These are phyloP conservation scores for Apiospora hydei DNA, from an alignment of 2,329 filamentous ascomycete genomes.

Conservation along the genomic window DNA sequence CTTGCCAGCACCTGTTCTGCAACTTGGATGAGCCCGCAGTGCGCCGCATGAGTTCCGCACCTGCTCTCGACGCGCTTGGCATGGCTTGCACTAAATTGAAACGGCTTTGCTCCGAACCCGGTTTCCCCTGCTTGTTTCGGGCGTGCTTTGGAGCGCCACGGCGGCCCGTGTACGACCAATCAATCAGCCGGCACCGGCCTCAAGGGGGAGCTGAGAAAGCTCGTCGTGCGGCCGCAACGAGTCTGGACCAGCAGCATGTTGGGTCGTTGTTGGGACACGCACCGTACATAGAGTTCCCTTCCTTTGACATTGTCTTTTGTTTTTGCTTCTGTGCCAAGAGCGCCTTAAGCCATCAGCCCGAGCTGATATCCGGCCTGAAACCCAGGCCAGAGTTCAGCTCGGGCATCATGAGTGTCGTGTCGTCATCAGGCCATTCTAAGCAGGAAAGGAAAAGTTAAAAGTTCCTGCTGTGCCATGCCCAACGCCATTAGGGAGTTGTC, in stretches of 20 bases:
- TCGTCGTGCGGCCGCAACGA: background rate
- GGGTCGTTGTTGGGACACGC: background rate
- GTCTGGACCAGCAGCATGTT: background rate
- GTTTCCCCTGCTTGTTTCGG: background rate
- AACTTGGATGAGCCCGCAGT: background rate
- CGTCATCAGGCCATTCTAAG: background rate
- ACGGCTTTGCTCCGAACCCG: background rate
- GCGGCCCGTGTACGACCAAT: background rate
- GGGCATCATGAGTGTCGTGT: background rate
- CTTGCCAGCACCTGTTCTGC: background rate
- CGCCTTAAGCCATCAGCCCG: conserved; percentile 9
- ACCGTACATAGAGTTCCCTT: background rate
- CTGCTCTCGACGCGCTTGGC: background rate
- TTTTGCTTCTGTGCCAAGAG: conserved; percentile 2
- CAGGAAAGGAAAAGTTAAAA: background rate
- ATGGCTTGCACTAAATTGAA: background rate
- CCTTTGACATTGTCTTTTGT: background rate
- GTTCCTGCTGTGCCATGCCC: background rate
- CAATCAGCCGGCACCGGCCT: background rate
- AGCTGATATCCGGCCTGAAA: conserved; percentile 3
- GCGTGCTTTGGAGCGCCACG: conserved; percentile 12
- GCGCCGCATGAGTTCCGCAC: background rate
- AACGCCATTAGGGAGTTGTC: background rate
- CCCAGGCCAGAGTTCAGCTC: background rate
- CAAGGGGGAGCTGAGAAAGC: background rate